phyloP scores from a whole-genome alignment of 139 green algal species.

The Closterium sp. region DNA sequence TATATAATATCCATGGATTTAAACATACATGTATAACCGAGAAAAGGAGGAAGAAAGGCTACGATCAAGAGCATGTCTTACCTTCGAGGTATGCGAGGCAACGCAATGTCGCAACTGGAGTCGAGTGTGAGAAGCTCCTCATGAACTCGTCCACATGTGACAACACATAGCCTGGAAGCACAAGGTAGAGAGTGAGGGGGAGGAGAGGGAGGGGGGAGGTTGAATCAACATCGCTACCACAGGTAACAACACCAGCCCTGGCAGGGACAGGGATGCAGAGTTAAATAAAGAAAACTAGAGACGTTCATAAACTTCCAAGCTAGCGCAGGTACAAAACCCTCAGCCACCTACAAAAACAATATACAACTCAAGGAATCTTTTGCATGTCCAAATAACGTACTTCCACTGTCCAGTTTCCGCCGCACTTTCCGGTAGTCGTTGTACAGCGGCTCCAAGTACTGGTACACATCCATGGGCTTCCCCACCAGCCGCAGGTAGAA shows the following conservation, averaged over 20 bases:
- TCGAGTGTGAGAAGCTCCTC: slow-evolving; percentile 75
- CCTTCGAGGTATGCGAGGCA: neutral
- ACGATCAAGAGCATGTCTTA: neutral
- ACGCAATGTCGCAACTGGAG: slow-evolving; percentile 75
- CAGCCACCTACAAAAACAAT: too few species aligned
- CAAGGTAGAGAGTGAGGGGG: neutral
- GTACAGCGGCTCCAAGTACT: slow-evolving; percentile 96
- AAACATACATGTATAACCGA: neutral
- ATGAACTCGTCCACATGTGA: slow-evolving; percentile 84
- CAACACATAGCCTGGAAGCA: slow-evolving; percentile 60
- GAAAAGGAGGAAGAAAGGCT: neutral
- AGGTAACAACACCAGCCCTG: neutral
- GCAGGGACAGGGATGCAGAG: neutral
- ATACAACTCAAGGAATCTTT: too few species aligned
- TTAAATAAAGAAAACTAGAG: too few species aligned
- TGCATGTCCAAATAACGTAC: too few species aligned
- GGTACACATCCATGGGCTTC: slow-evolving; percentile 85
- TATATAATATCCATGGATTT: neutral
- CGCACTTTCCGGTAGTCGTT: slow-evolving; percentile 88
- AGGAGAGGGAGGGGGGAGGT: neutral
- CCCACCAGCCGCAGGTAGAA: slow-evolving; percentile 97
- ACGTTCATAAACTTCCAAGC: too few species aligned
- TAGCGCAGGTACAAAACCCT: too few species aligned
- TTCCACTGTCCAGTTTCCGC: slow-evolving; percentile 15
- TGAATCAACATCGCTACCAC: too few species aligned